Evolutionary conservation across 2,329 filamentous ascomycete species (phyloP).

Genomic region (Sclerotinia glacialis): DNA sequence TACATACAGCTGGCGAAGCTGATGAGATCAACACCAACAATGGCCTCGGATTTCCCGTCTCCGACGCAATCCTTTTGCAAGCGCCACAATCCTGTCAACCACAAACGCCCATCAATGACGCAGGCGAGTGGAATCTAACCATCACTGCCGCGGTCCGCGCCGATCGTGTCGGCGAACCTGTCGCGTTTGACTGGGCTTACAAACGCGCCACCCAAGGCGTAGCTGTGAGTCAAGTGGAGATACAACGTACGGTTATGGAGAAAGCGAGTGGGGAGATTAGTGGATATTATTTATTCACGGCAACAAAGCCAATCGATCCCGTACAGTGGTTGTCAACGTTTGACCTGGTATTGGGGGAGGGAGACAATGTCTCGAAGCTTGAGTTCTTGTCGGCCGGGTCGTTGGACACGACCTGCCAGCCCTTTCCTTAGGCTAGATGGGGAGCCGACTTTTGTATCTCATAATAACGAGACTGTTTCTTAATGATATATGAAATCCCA

Average conservation of each 20-base stretch:
- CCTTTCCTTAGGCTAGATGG: background rate
- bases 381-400: background rate
- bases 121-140: background rate
- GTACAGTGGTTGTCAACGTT: background rate
- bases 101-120: background rate
- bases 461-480: background rate
- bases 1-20: background rate
- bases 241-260: slow-evolving; percentile 5
- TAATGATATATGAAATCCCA: background rate
- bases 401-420: background rate
- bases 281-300: slow-evolving; percentile 1
- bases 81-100: slow-evolving; percentile 1
- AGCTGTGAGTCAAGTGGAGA: background rate
- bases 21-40: slow-evolving; percentile 10
- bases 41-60: background rate
- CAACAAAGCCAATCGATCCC: background rate
- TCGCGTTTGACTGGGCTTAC: slow-evolving; percentile 10
- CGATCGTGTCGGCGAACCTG: background rate
- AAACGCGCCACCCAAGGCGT: background rate
- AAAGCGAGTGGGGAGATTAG: slow-evolving; percentile 4
- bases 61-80: background rate
- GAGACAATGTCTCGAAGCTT: background rate
- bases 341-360: slow-evolving; percentile 4
- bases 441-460: background rate
- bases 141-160: slow-evolving; percentile 8